Percentiles rank a stretch among this genome's conserved stretches.
phyloP scores from a whole-genome alignment of 176 grass and related monocot genomes.

The Hsuehochloa calcarea region DNA sequence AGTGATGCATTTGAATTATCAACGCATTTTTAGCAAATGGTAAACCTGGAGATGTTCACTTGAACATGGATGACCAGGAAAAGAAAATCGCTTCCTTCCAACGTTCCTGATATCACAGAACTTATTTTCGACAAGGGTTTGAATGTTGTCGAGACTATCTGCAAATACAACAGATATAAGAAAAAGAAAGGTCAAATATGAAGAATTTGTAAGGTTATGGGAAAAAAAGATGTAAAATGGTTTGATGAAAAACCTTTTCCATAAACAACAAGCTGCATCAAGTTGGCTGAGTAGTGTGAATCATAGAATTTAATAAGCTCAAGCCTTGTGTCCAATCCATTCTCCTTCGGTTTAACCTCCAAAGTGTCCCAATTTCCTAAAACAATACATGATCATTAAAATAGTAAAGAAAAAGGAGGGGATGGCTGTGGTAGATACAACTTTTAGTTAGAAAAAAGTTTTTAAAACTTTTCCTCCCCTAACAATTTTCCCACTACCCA shows the following conservation, averaged over 20 bases:
- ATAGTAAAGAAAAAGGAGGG: background rate
- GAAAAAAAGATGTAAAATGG: constrained; percentile 6
- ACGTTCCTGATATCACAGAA: constrained; percentile 64
- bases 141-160: constrained; percentile 75
- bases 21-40: constrained; percentile 28
- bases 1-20: constrained; percentile 2
- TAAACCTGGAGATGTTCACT: constrained; percentile 84
- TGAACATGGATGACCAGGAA: constrained; percentile 81
- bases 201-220: constrained; percentile 26
- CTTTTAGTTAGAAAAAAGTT: background rate
- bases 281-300: constrained; percentile 89
- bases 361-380: constrained; percentile 96
- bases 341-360: constrained; percentile 87
- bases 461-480: background rate
- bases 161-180: constrained; percentile 24
- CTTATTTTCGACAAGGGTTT: constrained; percentile 81
- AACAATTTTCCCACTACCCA: background rate
- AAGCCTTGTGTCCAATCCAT: constrained; percentile 84
- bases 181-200: constrained; percentile 18
- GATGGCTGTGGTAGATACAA: background rate
- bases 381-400: constrained; percentile 22
- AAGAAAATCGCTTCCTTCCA: constrained; percentile 59
- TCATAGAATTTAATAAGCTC: constrained; percentile 96
- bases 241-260: constrained; percentile 66
- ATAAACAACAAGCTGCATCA: constrained; percentile 97